Base-by-base conservation (phyloP, 140 eudicot species). In the Oenanthe javanica region DNA sequence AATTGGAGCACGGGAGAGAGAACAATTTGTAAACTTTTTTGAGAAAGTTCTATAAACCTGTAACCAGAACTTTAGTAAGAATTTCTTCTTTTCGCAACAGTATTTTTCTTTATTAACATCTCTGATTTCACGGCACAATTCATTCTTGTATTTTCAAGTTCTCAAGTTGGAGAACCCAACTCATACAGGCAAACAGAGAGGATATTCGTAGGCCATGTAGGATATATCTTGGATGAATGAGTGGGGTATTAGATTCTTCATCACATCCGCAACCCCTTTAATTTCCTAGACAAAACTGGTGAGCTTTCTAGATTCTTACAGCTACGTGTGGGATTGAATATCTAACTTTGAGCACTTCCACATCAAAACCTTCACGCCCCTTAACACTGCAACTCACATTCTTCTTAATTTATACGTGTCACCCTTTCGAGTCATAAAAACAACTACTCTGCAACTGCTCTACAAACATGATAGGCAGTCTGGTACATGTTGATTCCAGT, bases 281-380 rank as follows among this genome's bases (percentile, higher is more conserved):
- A 23, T 61, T 59, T 9, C 70, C 10, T 59, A 9, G 38, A 61
- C 70, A 61, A 61, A 61, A 2, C 9, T 61, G 6, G 15, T n/a
- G 4, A 23, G 70, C 70, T 61, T 61, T 61, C 38, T n/a, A 61
- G 70, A 61, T 61, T n/a, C 70, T 23, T 8, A 0, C 36, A 10
- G 70, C 70, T n/a, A 61, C 70, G 70, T 61, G 38, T 61, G 15
- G 70, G 70, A n/a, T 23, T 61, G 70, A 61, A 61, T 23, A 61
- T 14, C 15, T 23, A 15, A 61, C 70, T 61, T 61, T 2, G 14
- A 61, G 38, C 9, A 61, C 70, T 61, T 61, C 70, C 14, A 61
- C 4, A n/a, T 8, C 70, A 61, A 61, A 61, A 61, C 70, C 70
- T 61, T 61, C 70, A 61, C 70, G 70, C 70, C 27, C 70, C 69